phyloP scores from a whole-genome alignment of 129 eudicot genomes.

The Lactuca sativa region DNA sequence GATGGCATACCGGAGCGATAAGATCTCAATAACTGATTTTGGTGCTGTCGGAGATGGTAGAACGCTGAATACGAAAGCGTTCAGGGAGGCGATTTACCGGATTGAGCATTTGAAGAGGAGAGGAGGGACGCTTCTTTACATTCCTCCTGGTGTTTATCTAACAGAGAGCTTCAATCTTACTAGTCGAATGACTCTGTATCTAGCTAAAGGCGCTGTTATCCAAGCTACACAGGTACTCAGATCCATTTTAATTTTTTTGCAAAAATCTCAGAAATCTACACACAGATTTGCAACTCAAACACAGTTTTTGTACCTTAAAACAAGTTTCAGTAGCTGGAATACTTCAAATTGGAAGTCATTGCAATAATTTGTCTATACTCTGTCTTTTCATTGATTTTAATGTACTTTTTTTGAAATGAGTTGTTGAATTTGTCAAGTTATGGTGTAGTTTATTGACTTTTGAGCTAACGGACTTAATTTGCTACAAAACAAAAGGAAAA shows the following conservation, averaged over 20 bases:
- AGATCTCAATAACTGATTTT: slow-evolving; percentile 74
- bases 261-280: background rate
- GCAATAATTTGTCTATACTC: slow-evolving; percentile 7
- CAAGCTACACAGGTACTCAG: slow-evolving; percentile 76
- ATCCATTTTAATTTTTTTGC: slow-evolving; percentile 1
- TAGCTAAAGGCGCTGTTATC: slow-evolving; percentile 88
- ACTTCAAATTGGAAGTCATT: background rate
- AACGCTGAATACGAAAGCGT: slow-evolving; percentile 82
- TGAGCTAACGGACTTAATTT: slow-evolving; percentile 13
- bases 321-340: background rate
- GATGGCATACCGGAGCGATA: slow-evolving; percentile 63
- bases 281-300: background rate
- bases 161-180: slow-evolving; percentile 80
- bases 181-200: slow-evolving; percentile 87
- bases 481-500: slow-evolving; percentile 22
- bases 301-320: background rate
- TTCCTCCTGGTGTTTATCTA: slow-evolving; percentile 80
- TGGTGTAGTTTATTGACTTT: slow-evolving; percentile 8
- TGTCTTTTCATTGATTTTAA: background rate
- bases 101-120: slow-evolving; percentile 72
- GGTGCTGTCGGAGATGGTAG: slow-evolving; percentile 90
- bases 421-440: background rate
- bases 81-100: slow-evolving; percentile 66
- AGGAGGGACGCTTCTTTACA: slow-evolving; percentile 80
- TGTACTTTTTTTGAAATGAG: background rate